Percentiles rank a stretch among this genome's conserved stretches.
Evolutionary conservation across 306 rosid species (phyloP).

Genomic region (Quercus berberidifolia): DNA sequence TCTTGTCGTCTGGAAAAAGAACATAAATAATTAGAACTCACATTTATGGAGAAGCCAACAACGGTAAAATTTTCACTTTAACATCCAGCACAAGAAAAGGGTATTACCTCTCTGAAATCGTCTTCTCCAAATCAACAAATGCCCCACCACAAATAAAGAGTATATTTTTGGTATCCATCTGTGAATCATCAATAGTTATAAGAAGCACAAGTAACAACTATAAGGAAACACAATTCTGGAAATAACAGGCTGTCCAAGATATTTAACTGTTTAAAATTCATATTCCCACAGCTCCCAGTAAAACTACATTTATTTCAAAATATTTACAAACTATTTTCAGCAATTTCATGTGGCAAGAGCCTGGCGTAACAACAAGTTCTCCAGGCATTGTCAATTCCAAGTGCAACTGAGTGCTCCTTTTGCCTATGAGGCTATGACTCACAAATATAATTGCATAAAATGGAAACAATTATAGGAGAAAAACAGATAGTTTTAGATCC

Average conservation of each 20-base stretch:
- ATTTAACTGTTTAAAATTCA: not conserved
- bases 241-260: not conserved
- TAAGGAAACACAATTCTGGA: conserved; percentile 2
- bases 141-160: conserved; percentile 79
- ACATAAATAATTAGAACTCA: not conserved
- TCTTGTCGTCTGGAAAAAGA: conserved; percentile 51
- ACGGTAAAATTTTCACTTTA: not conserved
- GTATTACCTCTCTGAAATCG: conserved; percentile 61
- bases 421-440: not conserved
- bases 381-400: not conserved
- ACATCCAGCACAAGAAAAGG: conserved; percentile 6
- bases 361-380: not conserved
- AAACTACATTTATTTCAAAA: not conserved
- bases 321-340: not conserved
- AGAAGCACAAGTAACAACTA: conserved; percentile 3
- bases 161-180: conserved; percentile 62
- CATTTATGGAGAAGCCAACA: not conserved
- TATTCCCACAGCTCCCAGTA: not conserved
- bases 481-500: not conserved
- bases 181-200: conserved; percentile 16
- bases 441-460: not conserved
- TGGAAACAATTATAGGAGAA: not conserved
- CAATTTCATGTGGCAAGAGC: not conserved
- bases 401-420: not conserved
- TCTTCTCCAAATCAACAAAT: conserved; percentile 67